phyloP scores from a whole-genome alignment of 2,329 filamentous ascomycete genomes.

The Ascochyta clinopodiicola region DNA sequence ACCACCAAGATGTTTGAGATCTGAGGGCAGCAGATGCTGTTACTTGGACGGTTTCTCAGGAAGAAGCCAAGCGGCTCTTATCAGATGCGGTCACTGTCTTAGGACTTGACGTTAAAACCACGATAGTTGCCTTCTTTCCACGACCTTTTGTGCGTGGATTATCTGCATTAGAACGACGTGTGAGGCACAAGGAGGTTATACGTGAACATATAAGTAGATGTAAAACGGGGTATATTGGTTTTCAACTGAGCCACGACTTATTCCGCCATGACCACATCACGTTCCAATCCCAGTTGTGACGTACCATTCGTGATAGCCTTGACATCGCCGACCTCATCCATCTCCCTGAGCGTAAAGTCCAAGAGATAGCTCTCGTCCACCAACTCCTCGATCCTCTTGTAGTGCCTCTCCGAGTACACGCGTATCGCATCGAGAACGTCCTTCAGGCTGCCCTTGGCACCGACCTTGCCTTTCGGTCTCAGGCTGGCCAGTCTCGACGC shows the following conservation, averaged over 20 bases:
- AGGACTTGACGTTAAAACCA: too few relatives aligned
- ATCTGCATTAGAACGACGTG: neutral
- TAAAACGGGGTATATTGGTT: conserved; percentile 21
- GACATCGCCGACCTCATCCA: conserved; percentile 70
- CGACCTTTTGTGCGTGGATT: neutral
- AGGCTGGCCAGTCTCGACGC: conserved; percentile 77
- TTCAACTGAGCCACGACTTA: conserved; percentile 9
- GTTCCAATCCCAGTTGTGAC: conserved; percentile 25
- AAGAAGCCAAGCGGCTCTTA: neutral
- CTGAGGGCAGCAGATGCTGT: neutral
- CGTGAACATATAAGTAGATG: neutral
- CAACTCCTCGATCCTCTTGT: conserved; percentile 85
- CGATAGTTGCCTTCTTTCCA: neutral
- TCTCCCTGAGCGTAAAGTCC: conserved; percentile 90
- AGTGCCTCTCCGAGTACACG: conserved; percentile 92
- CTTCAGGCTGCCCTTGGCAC: conserved; percentile 61
- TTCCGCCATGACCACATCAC: conserved; percentile 44
- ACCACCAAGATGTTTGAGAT: conserved; percentile 64
- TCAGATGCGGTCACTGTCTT: neutral
- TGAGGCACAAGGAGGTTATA: neutral
- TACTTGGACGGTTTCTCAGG: neutral
- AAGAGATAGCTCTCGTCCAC: conserved; percentile 94
- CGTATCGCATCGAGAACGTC: conserved; percentile 87
- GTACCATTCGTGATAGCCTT: conserved; percentile 37
- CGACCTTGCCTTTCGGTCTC: conserved; percentile 48